A percentile compares a stretch with the other conserved stretches of the same genome.
Conservation (phyloP, 2,329 filamentous ascomycete genomes). For the Phaeophleospora eucalypticola region DNA sequence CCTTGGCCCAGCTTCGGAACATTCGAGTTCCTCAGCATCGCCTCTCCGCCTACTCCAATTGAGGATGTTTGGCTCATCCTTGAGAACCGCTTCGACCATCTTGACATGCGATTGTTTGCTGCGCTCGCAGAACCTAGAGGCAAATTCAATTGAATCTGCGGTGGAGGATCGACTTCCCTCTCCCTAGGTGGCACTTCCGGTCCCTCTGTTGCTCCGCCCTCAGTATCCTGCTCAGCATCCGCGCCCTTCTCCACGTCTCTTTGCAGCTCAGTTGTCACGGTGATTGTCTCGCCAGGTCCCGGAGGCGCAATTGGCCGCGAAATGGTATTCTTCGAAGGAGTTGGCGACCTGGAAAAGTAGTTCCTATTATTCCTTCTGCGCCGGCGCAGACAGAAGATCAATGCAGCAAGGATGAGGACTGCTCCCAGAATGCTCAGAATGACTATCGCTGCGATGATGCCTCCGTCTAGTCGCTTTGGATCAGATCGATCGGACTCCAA, state of each 20-base stretch:
- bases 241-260: constrained; percentile 39
- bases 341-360: constrained; percentile 11
- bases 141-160: constrained; percentile 37
- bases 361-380: constrained; percentile 15
- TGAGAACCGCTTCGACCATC: constrained; percentile 32
- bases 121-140: constrained; percentile 14
- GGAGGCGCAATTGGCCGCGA: constrained; percentile 39
- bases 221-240: constrained; percentile 16
- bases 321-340: constrained; percentile 34
- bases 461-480: constrained; percentile 10
- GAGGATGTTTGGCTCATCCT: constrained; percentile 34
- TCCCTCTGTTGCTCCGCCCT: constrained; percentile 6
- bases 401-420: constrained; percentile 20
- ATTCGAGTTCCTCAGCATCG: constrained; percentile 37
- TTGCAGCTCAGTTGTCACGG: constrained; percentile 22
- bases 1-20: constrained; percentile 38
- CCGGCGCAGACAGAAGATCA: constrained; percentile 26
- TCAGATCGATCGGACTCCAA: background rate
- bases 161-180: constrained; percentile 32
- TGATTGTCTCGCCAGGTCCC: constrained; percentile 26
- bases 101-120: constrained; percentile 19
- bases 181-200: constrained; percentile 1
- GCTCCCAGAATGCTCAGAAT: constrained; percentile 29
- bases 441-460: constrained; percentile 34
- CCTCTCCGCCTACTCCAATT: constrained; percentile 31